Evolutionary conservation across 148 eudicot genomes (phyloP), one percentile per base, ranked within the genome.

Genomic region (Polygonum aviculare): DNA sequence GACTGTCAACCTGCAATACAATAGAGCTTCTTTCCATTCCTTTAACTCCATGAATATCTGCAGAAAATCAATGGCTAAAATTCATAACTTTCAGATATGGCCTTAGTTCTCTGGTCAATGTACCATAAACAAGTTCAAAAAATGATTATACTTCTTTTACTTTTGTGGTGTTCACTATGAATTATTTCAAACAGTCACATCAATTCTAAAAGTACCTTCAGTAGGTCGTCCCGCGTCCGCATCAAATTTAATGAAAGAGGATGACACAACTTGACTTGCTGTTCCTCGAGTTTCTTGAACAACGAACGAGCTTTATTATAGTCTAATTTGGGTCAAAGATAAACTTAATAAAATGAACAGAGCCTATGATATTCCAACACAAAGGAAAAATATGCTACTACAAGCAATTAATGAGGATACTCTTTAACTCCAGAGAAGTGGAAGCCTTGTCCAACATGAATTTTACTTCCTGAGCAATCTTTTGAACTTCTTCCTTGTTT

Each of bases 41-140:
- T 83, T 83, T 73, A 90, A 85, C 85, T 95, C 97, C 97, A 92
- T 90, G 33, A 72, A 86, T 78, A 92, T 83, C 98, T 95, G 80
- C 62, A 75, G 40, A 78, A 4, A 75, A 73, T 35, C 33, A 54
- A 81, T 54, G 40, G 26, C 22, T 16, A 5, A 69, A 69, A 50
- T 44, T 52, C 72, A 16, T 39, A 75, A 11, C 60, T 75, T 60
- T 44, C 35, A 59, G 38, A 55, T 5, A 59, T 39, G 10, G 33
- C 2, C 48, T 50, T 12, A 16, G 38, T 70, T 38, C 26, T 39
- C 45, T 38, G 49, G 11, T 38, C 21, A 70, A 35, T 70, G 22
- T 10, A 35, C 12, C 47, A 44, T 57, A 8, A 7, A 4, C 31
- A 19, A 21, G 11, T 73, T 44, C 7, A 44, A 18, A 12, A 48